Percentiles rank a stretch among this genome's conserved stretches.
phyloP scores from a whole-genome alignment of 192 early-diverging fungal species.

The Entomortierella parvispora region DNA sequence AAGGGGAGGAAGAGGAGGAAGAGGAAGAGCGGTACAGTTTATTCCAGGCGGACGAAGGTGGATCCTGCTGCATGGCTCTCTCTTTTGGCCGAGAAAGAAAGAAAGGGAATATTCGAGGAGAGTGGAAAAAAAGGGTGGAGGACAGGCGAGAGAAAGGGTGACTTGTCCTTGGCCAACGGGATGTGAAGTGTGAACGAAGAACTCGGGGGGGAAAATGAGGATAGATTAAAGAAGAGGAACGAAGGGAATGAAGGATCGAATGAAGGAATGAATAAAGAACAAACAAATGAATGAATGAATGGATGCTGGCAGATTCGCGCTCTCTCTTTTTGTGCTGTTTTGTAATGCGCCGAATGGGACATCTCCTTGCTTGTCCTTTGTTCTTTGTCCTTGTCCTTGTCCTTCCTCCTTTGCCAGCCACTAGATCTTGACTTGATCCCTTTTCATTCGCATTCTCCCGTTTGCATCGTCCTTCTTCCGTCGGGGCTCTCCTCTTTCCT shows the following conservation, averaged over 20 bases:
- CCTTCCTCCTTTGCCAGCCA: no score
- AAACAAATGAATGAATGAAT: no score
- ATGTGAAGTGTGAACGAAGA: not conserved
- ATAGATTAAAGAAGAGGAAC: no score
- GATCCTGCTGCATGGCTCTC: constrained; percentile 43
- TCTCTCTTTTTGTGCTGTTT: no score
- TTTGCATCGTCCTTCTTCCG: not conserved
- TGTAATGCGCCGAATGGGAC: no score
- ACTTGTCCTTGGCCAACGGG: not conserved
- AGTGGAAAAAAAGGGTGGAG: not conserved
- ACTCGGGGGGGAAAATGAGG: not conserved
- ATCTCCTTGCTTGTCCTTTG: not conserved
- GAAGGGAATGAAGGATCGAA: no score
- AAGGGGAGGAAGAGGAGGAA: constrained; percentile 6
- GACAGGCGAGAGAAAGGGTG: not conserved
- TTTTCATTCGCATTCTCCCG: no score
- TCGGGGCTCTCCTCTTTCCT: not conserved
- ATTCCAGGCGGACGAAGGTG: constrained; percentile 16
- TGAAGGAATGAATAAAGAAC: no score
- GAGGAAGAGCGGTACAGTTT: constrained; percentile 11
- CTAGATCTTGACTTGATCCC: no score
- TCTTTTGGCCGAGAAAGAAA: constrained; percentile 1
- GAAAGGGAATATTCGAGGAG: not conserved
- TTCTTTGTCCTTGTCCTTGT: not conserved
- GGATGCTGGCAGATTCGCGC: no score